Conservation (phyloP, 345 rosid genomes). For the Rhodamnia argentea region DNA sequence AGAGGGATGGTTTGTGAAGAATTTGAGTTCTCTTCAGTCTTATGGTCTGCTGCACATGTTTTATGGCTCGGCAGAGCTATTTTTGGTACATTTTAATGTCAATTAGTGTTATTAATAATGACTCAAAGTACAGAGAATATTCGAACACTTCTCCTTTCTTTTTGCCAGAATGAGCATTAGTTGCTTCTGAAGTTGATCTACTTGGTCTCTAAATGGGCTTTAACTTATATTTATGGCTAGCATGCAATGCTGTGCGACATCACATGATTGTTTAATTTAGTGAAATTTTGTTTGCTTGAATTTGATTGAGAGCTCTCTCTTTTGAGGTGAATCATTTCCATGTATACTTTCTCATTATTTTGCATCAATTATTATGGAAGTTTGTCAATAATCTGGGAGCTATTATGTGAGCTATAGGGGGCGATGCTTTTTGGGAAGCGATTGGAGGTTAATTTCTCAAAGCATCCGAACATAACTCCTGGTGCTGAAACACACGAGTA, state of each 20-base stretch:
- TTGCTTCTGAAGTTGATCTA: neutral
- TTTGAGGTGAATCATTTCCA: neutral
- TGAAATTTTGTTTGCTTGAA: neutral
- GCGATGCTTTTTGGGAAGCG: conserved; percentile 88
- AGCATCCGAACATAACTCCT: conserved; percentile 81
- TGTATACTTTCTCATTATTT: neutral
- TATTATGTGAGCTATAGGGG: conserved; percentile 35
- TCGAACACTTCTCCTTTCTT: neutral
- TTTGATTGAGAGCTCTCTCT: neutral
- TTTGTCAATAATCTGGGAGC: neutral
- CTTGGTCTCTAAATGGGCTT: neutral
- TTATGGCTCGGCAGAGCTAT: neutral
- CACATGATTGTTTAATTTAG: neutral
- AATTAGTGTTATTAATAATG: neutral
- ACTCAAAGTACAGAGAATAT: neutral
- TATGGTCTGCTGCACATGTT: neutral
- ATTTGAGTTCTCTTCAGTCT: neutral
- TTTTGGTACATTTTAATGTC: neutral
- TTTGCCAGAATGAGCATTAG: neutral
- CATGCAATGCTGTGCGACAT: neutral
- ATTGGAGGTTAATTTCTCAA: conserved; percentile 89
- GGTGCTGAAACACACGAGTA: conserved; percentile 91
- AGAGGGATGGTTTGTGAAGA: neutral
- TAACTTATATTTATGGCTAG: neutral
- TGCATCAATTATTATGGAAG: neutral